Evolutionary conservation across 192 early-diverging fungal genomes (phyloP), one percentile per base, ranked within the genome.

Genomic region (Phycomyces blakesleeanus): DNA sequence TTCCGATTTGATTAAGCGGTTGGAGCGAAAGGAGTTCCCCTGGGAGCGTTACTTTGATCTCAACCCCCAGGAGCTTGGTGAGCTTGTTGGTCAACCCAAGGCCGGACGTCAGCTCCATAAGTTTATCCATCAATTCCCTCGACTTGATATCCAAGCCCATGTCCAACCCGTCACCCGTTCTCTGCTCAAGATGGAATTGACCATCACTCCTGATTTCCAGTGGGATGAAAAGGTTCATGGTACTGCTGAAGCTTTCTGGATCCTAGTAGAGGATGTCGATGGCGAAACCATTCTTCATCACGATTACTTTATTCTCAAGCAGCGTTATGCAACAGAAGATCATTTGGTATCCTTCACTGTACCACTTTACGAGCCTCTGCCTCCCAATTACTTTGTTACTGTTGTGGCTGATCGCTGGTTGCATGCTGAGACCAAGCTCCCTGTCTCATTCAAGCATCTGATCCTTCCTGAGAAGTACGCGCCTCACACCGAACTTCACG

Each of bases 11-110:
- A 87, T 99, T 67, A 85, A 87, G 53, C 78, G 86, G 26, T 78
- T 99, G 22, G 97, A 99, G 78, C 82, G 91, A 59, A 94, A 95
- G 74, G 94, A 96, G 62, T 88, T 98, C 59, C 79, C 92, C 10
- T 99, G 96, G 95, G 84, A 94, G 24, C 88, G 97, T 37, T 98
- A 96, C 74, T 87, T 90, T 71, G 95, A 99, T 68, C 76, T 99
- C 34, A 86, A 83, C 40, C 85, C 90, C n/a, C 86, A 93, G 44
- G 96, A 96, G 74, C 79, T 99, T 26, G 95, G 93, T 39, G 95
- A 99, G 78, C 81, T 96, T 8, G 86, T 92, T 3, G 87, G 86
- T 21, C 80, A 89, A 55, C 91, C 91, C 18, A 91, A 93, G 61
- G 87, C 85, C n/a, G 97, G 96, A 7, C 93, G 94, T 64, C 71